Base-by-base conservation (phyloP, 257 asterid species). In the Solanum etuberosum region DNA sequence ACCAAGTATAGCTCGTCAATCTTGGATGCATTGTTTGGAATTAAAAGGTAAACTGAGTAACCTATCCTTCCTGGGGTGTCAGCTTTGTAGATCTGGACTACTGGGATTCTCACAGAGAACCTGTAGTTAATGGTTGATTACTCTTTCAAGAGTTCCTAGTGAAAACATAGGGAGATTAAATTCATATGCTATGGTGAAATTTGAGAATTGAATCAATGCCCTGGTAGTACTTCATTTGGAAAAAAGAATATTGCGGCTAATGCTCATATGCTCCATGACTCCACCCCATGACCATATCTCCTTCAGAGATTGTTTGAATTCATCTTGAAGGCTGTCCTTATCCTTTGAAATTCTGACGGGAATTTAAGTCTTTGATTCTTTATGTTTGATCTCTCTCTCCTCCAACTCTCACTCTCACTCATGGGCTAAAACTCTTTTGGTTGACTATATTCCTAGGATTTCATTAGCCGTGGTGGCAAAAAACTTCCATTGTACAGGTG, bases 401-500 rank as follows among this genome's bases (percentile, higher is more conserved):
- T 77, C 87, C 84, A 51, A 29, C 40, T 20, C 76, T 83, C 57
- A 20, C 72, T 86, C 88, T 74, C 87, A 63, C 42, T 86, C 29
- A 67, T 73, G 77, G n/a, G 27, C 67, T 83, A 46, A 85, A 84
- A 72, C 25, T 67, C 74, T 78, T 83, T 88, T 87, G 72, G 68
- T 80, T 48, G 43, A 29, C 85, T 16, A 43, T 43, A 46, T 88
- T 88, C 71, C 89, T 93, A 96, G 99, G 98, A 96, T 90, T 88
- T 95, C 91, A 93, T 95, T 82, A 51, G 94, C 84, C 99, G 98
- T 20, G 98, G 98, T 35, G 95, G 88, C 85, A 89, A 85, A 88
- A 92, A 70, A 91, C 87, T 96, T 88, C 98, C 96, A 18, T 88
- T 96, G 90, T 96, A 96, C 94, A 96, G 98, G 99, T 96, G 88